Evolutionary conservation across 169 alveolate species (phyloP).

Genomic region (Eimeria sp.): DNA sequence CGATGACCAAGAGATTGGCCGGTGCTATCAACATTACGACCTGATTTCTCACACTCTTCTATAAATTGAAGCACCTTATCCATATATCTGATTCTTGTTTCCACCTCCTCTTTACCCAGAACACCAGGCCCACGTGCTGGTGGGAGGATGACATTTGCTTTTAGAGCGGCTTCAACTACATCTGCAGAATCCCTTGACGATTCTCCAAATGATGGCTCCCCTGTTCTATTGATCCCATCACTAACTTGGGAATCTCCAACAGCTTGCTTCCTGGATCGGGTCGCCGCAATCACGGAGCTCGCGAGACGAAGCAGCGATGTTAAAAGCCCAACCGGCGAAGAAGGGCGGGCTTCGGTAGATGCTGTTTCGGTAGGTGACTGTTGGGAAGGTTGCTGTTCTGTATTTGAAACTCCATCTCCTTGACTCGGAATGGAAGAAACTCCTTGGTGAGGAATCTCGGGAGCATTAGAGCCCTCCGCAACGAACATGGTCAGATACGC

Average conservation of each 20-base stretch:
- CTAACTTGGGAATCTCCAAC: background rate
- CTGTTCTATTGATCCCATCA: background rate
- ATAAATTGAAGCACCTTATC: background rate
- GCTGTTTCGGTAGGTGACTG: background rate
- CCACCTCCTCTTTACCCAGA: background rate
- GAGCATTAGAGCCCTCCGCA: background rate
- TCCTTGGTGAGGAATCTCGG: no score
- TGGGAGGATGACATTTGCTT: background rate
- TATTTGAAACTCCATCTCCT: background rate
- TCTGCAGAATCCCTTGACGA: no score
- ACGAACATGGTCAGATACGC: background rate
- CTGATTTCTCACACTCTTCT: background rate
- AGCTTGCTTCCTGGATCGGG: no score
- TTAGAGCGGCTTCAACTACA: no score
- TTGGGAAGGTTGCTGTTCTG: background rate
- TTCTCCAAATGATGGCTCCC: background rate
- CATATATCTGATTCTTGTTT: background rate
- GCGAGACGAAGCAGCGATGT: no score
- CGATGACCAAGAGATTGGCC: background rate
- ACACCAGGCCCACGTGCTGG: background rate
- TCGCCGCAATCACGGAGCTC: no score
- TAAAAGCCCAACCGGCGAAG: background rate
- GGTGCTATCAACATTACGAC: background rate
- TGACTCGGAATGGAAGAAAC: background rate
- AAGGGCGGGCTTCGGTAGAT: background rate